Evolutionary conservation across 1,139 yeast genomes (phyloP), one percentile per base, ranked within the genome.

Genomic region (Scheffersomyces segobiensis): DNA sequence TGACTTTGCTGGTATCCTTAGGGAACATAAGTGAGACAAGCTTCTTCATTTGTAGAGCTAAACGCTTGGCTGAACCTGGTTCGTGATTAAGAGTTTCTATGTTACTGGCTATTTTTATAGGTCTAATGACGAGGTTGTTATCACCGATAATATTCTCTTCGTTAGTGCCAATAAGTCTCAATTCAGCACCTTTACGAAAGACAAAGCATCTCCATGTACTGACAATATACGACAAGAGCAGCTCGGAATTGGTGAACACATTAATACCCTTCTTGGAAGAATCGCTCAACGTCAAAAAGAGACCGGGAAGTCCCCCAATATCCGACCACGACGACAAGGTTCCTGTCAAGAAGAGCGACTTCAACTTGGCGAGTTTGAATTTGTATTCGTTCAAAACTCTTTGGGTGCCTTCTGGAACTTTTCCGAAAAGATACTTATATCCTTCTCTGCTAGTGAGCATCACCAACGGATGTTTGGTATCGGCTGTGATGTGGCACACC

Each of bases 141-240:
- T 87, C 91, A 7, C 80, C 80, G 53, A 81, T 79, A 2, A 75
- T 63, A 4, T 72, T 68, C 3, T 72, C 70, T 17, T 79, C 75
- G 2, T 70, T 69, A 1, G 81, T 68, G 18, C 74, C 79, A 5
- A 73, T 72, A 10, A 85, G 75, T n/a, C 72, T 75, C 57, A 92
- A 71, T 52, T 83, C 80, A 54, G 91, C 83, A 3, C 96, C 96
- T 64, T 87, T 84, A 64, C 97, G 83, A 71, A 91, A 92, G n/a
- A 93, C 92, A 74, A 93, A 93, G 62, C 87, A 87, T 63, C 97
- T 80, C 97, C 98, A 93, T 0, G 95, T 85, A 3, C 93, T 83
- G 20, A 88, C 84, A 53, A 85, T 79, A 71, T 85, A 89, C 52
- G 82, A 78, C 46, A 82, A 65, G 39, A 87, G 65, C 52, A 75